Conservation (phyloP, 1,284 basidiomycete species). For the Cystobasidium slooffiae region DNA sequence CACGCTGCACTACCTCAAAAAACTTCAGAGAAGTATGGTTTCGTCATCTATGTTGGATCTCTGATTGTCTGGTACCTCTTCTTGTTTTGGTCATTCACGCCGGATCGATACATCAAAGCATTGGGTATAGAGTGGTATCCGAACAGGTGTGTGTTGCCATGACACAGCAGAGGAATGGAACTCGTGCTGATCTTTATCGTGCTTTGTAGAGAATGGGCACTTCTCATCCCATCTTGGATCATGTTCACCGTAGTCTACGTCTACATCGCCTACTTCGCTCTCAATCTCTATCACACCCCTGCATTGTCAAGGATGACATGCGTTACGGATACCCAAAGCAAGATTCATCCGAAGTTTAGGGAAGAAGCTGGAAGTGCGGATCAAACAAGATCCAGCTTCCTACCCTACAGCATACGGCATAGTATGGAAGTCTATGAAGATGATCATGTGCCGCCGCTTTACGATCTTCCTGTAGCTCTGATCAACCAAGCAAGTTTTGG, state of each 20-base stretch:
- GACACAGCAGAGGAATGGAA: neutral
- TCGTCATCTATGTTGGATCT: constrained; percentile 51
- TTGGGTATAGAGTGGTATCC: constrained; percentile 52
- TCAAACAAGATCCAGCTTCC: neutral
- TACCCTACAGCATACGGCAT: constrained; percentile 12
- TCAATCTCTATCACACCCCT: constrained; percentile 51
- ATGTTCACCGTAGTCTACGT: constrained; percentile 49
- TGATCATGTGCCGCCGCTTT: constrained; percentile 48
- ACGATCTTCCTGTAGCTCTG: constrained; percentile 49
- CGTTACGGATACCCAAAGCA: constrained; percentile 39
- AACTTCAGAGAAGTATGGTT: constrained; percentile 46
- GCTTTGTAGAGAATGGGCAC: constrained; percentile 53
- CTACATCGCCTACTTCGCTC: constrained; percentile 50
- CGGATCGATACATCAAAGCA: constrained; percentile 43
- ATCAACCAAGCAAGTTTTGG: constrained; percentile 49
- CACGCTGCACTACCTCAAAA: constrained; percentile 25
- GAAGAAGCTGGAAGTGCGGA: neutral
- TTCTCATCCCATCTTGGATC: constrained; percentile 52
- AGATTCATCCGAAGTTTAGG: constrained; percentile 7
- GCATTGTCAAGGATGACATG: constrained; percentile 40
- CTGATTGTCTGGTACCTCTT: constrained; percentile 45
- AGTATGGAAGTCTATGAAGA: neutral
- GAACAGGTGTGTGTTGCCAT: constrained; percentile 45
- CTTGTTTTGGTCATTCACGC: constrained; percentile 50
- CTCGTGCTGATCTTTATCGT: too few species aligned